Percentiles rank a stretch among this genome's conserved stretches.
Evolutionary conservation across 345 rosid genomes (phyloP).

Genomic region (Luvunga scandens): DNA sequence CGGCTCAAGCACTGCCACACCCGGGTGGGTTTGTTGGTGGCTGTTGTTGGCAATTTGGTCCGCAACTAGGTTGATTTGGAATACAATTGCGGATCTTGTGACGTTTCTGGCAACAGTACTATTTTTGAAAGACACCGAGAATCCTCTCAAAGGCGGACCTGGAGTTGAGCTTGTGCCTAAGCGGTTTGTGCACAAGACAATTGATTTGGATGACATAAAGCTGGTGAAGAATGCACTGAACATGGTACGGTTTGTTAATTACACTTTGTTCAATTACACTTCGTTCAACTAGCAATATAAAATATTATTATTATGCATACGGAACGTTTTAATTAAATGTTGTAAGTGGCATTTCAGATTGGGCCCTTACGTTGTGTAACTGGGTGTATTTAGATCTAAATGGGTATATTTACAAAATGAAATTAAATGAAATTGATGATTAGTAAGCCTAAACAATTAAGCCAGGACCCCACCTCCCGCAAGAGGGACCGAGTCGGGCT

Average conservation of each 20-base stretch:
- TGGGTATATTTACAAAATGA: too few relatives aligned
- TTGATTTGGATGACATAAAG: conserved; percentile 68
- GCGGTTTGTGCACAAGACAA: conserved; percentile 46
- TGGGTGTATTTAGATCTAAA: too few relatives aligned
- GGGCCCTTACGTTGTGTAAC: accelerated
- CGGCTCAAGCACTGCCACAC: neutral
- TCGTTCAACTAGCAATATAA: neutral
- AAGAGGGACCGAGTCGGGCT: too few relatives aligned
- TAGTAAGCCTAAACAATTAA: too few relatives aligned
- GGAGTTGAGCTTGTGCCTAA: conserved; percentile 27
- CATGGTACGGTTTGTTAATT: conserved; percentile 17
- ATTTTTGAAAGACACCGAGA: conserved; percentile 49
- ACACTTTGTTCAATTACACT: neutral
- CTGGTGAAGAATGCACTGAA: conserved; percentile 36
- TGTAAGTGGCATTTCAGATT: too few relatives aligned
- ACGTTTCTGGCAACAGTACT: conserved; percentile 38
- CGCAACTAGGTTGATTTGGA: conserved; percentile 32
- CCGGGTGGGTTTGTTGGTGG: conserved; percentile 34
- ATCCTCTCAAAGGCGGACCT: conserved; percentile 47
- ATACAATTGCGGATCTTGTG: conserved; percentile 48
- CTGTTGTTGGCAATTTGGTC: conserved; percentile 42
- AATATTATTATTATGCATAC: too few relatives aligned
- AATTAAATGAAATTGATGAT: too few relatives aligned
- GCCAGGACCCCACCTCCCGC: too few relatives aligned
- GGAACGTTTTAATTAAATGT: too few relatives aligned